Percentiles rank a stretch among this genome's conserved stretches.
Evolutionary conservation across 176 grass and related monocot species (phyloP).

Genomic region (Calamus simplicifolius): DNA sequence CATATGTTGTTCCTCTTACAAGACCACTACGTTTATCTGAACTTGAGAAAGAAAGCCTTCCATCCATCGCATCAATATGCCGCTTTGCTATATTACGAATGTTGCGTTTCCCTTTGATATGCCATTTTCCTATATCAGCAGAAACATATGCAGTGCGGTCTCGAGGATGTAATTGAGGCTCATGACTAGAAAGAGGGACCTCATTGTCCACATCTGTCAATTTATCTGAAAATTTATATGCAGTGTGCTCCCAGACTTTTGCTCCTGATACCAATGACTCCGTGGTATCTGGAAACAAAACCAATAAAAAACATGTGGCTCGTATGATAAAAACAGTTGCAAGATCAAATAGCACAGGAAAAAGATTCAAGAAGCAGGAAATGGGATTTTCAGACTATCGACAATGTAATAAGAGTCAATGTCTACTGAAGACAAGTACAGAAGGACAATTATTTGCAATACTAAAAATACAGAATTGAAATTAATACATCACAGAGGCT

Average conservation of each 20-base stretch:
- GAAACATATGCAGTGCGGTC: slow-evolving; percentile 47
- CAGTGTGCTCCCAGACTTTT: slow-evolving; percentile 28
- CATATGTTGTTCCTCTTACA: slow-evolving; percentile 27
- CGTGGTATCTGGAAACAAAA: slow-evolving; percentile 47
- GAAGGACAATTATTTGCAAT: too few relatives aligned
- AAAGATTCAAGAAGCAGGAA: not conserved
- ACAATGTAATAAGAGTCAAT: too few relatives aligned
- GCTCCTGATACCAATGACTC: slow-evolving; percentile 30
- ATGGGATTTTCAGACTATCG: too few relatives aligned
- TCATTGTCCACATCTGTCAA: slow-evolving; percentile 44
- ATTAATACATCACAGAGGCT: too few relatives aligned
- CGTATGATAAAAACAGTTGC: slow-evolving; percentile 24
- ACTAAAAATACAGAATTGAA: too few relatives aligned
- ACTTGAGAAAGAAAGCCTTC: slow-evolving; percentile 14
- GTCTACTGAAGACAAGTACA: too few relatives aligned
- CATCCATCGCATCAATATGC: slow-evolving; percentile 28
- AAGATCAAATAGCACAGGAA: not conserved
- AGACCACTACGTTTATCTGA: slow-evolving; percentile 45
- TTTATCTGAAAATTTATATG: slow-evolving; percentile 38
- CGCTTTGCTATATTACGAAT: slow-evolving; percentile 51
- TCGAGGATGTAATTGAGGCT: slow-evolving; percentile 34
- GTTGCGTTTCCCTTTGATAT: slow-evolving; percentile 97
- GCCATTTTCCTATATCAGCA: slow-evolving; percentile 64
- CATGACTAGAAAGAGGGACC: slow-evolving; percentile 27
- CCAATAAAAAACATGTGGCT: slow-evolving; percentile 26